Evolutionary conservation across 495 filamentous ascomycete genomes (phyloP).

Genomic region (Entonaema liquescens): DNA sequence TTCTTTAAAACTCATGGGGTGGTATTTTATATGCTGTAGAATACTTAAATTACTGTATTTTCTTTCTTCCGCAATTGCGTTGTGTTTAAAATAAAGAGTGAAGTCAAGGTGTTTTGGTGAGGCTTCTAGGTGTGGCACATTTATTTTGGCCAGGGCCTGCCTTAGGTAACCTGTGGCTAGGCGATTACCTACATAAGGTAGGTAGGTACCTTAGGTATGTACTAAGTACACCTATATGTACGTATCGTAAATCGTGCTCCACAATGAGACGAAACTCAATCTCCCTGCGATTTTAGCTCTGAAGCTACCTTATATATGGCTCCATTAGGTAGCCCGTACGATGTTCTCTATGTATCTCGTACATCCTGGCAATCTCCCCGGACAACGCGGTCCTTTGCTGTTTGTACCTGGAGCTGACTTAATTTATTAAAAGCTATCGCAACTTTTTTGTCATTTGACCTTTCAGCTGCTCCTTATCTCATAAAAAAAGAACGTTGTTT

Average conservation of each 20-base stretch:
- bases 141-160: no score
- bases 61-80: no score
- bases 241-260: constrained; percentile 8
- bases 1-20: no score
- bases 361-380: constrained; percentile 9
- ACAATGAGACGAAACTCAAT: constrained; percentile 11
- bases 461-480: constrained; percentile 8
- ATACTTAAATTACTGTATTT: no score
- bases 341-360: neutral
- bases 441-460: constrained; percentile 15
- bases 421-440: constrained; percentile 27
- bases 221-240: neutral
- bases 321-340: constrained; percentile 21
- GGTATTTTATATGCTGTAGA: no score
- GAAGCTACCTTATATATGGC: constrained; percentile 1
- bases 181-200: neutral
- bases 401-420: constrained; percentile 12
- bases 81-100: no score
- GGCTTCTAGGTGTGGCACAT: no score
- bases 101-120: no score
- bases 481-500: constrained; percentile 2
- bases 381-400: constrained; percentile 28
- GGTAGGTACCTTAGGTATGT: neutral
- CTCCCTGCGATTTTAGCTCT: constrained; percentile 16
- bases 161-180: constrained; percentile 17